Conservation (phyloP, 176 grass and related monocot species). For the Dactylis glomerata region DNA sequence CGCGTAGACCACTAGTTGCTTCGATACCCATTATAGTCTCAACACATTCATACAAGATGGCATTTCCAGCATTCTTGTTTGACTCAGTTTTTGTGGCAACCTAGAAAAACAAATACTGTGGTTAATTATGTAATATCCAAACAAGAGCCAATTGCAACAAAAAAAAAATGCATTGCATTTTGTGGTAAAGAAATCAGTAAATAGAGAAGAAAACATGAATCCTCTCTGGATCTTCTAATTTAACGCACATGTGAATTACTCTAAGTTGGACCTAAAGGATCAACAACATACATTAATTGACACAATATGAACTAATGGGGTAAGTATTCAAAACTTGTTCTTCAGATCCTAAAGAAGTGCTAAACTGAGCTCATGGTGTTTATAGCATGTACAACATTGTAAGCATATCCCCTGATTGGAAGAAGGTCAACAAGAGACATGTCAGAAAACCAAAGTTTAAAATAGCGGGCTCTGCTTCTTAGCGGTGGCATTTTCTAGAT, state of each 20-base stretch:
- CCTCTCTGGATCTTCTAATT: background rate
- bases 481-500: too few species aligned
- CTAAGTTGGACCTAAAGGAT: background rate
- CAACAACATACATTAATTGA: background rate
- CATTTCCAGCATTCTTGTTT: slow-evolving; percentile 97
- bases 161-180: background rate
- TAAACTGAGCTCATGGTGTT: background rate
- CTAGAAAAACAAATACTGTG: slow-evolving; percentile 31
- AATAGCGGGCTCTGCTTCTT: too few species aligned
- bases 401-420: background rate
- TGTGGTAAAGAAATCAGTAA: background rate
- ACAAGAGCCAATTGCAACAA: background rate
- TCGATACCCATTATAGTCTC: slow-evolving; percentile 98
- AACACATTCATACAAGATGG: slow-evolving; percentile 96
- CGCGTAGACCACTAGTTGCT: slow-evolving; percentile 85
- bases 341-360: background rate
- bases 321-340: slow-evolving; percentile 7
- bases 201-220: background rate
- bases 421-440: background rate
- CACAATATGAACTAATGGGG: background rate
- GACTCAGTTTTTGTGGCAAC: slow-evolving; percentile 92
- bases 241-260: slow-evolving; percentile 12
- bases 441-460: too few species aligned
- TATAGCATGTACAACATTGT: slow-evolving; percentile 1
- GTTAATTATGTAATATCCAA: background rate